A percentile compares a stretch with the other conserved stretches of the same genome.
Evolutionary conservation across 257 asterid species (phyloP).

Genomic region (Datura wrightii): DNA sequence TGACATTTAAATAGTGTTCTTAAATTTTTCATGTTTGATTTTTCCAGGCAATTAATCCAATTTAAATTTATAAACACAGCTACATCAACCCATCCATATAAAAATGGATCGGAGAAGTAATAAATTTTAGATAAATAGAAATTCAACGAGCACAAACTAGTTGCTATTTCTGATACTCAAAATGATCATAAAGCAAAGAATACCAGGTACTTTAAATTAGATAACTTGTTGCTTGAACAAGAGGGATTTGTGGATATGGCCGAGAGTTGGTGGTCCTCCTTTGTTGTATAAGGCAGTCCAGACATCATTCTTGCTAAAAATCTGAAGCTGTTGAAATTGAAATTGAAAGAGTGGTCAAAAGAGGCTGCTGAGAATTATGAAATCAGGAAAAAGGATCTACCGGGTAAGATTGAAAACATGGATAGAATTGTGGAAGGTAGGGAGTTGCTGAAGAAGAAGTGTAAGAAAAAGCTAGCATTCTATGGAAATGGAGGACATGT

Average conservation of each 20-base stretch:
- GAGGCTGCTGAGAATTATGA: conserved; percentile 12
- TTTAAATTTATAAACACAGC: neutral
- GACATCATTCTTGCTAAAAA: neutral
- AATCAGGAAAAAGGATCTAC: conserved; percentile 1
- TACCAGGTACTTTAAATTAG: neutral
- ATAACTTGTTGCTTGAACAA: conserved; percentile 21
- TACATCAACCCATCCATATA: neutral
- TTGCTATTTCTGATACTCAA: conserved; percentile 21
- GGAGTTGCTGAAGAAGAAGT: neutral
- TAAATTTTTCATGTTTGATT: neutral
- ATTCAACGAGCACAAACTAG: neutral
- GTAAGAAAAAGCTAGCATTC: neutral
- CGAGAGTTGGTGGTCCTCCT: neutral
- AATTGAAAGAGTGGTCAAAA: conserved; percentile 20
- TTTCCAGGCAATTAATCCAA: neutral
- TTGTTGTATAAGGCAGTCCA: neutral
- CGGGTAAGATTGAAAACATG: neutral
- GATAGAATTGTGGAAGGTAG: neutral
- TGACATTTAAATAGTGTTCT: neutral
- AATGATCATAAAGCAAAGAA: neutral
- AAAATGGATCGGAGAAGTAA: conserved; percentile 3
- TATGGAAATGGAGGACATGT: neutral
- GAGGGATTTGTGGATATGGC: neutral
- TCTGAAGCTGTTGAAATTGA: neutral
- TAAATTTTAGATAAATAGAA: neutral